Evolutionary conservation across 352 stramenopile species (phyloP).

Genomic region (Phytophthora ohioensis): DNA sequence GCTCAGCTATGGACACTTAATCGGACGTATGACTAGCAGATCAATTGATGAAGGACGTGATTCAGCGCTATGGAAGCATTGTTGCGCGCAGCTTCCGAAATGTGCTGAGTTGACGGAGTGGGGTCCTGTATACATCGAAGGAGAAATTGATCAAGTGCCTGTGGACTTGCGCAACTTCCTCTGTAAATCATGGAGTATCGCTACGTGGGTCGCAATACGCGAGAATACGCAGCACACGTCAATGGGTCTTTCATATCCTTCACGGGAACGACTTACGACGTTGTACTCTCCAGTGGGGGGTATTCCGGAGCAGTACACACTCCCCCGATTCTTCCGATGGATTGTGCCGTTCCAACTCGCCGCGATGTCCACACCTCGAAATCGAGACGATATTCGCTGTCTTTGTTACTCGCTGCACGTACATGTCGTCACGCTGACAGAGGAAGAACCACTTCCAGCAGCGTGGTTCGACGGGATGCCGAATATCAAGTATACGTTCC

Average conservation of each 20-base stretch:
- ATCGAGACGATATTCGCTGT: constrained; percentile 40
- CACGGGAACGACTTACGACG: constrained; percentile 17
- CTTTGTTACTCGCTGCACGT: constrained; percentile 42
- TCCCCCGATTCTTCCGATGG: constrained; percentile 61
- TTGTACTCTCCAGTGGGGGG: background rate
- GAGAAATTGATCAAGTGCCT: constrained; percentile 44
- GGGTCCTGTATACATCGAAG: constrained; percentile 38
- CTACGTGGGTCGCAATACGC: constrained; percentile 23
- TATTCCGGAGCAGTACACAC: constrained; percentile 17
- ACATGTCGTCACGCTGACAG: constrained; percentile 52
- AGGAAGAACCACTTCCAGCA: constrained; percentile 44
- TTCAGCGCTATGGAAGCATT: constrained; percentile 28
- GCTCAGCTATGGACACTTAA: constrained; percentile 41
- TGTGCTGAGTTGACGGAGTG: constrained; percentile 46
- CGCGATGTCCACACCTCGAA: constrained; percentile 52
- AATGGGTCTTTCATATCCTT: constrained; percentile 17
- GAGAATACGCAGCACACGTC: constrained; percentile 4
- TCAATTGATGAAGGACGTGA: constrained; percentile 6
- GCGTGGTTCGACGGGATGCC: constrained; percentile 41
- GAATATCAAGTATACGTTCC: constrained; percentile 48
- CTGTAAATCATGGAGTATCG: constrained; percentile 36
- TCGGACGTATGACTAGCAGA: constrained; percentile 9
- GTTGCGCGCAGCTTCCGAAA: constrained; percentile 24
- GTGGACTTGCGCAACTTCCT: constrained; percentile 24
- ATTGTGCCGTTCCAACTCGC: constrained; percentile 53